Conservation (phyloP, 148 eudicot genomes). For the Limonium bicolor region DNA sequence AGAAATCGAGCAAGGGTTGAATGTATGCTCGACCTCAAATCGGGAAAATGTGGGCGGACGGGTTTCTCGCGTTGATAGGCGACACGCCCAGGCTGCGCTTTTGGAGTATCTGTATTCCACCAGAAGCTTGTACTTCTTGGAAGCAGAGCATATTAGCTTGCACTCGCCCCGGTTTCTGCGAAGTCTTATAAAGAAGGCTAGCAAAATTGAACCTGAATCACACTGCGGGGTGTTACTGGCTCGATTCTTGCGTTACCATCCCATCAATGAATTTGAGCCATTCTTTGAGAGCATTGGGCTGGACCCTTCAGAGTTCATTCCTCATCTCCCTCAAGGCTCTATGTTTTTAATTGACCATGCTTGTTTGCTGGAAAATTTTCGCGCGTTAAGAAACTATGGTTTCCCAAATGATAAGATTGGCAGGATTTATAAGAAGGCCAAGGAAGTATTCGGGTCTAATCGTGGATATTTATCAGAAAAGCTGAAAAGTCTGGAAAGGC, state of each 20-base stretch:
- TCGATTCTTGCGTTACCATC: constrained; percentile 1
- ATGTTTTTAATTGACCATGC: constrained; percentile 1
- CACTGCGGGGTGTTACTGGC: neutral
- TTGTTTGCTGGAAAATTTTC: neutral
- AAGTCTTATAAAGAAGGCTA: neutral
- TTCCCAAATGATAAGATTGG: neutral
- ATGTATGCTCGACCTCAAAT: no score
- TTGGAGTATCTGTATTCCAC: constrained; percentile 3
- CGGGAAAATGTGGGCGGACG: neutral
- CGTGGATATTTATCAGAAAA: neutral
- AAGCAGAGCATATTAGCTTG: constrained; percentile 4
- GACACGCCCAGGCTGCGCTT: constrained; percentile 1
- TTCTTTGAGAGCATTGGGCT: constrained; percentile 5
- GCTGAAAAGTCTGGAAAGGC: neutral
- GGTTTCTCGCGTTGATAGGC: neutral
- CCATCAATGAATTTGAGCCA: constrained; percentile 5
- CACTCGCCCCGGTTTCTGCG: constrained; percentile 2
- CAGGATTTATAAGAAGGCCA: neutral
- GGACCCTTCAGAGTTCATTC: constrained; percentile 1
- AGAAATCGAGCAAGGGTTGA: neutral
- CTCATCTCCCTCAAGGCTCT: constrained; percentile 2
- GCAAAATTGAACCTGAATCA: neutral
- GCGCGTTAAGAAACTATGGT: neutral
- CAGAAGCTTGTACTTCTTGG: neutral
- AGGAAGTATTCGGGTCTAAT: constrained; percentile 3